phyloP scores from a whole-genome alignment of 441 rosid genomes.

The Croton laevigatus region DNA sequence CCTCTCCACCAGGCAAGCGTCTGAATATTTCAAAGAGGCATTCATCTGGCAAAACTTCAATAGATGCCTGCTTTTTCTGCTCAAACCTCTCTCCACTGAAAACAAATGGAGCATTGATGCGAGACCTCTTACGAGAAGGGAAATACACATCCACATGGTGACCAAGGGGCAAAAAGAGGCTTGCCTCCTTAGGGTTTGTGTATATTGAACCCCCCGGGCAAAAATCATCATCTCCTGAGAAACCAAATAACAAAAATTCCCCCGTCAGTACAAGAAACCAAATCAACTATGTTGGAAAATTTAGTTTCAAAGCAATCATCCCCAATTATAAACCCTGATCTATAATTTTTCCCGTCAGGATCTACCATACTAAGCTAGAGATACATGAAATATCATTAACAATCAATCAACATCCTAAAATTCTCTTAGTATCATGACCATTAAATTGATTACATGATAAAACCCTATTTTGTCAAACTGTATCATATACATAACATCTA shows the following conservation, averaged over 20 bases:
- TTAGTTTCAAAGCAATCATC: not conserved
- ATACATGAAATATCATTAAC: not conserved
- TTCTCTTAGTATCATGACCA: too few species aligned
- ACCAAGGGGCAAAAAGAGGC: slow-evolving; percentile 52
- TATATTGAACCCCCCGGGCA: slow-evolving; percentile 56
- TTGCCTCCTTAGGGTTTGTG: slow-evolving; percentile 62
- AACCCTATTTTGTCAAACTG: not conserved
- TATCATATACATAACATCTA: not conserved
- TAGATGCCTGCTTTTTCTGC: slow-evolving; percentile 44
- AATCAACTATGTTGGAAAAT: not conserved
- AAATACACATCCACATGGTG: slow-evolving; percentile 58
- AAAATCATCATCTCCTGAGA: slow-evolving; percentile 70
- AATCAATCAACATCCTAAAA: not conserved
- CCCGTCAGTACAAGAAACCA: slow-evolving; percentile 10
- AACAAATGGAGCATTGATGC: slow-evolving; percentile 56
- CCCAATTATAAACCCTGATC: not conserved
- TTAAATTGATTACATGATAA: not conserved
- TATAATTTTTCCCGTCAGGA: not conserved
- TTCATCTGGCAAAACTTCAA: slow-evolving; percentile 83
- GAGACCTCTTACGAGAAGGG: slow-evolving; percentile 80
- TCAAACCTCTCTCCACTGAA: slow-evolving; percentile 43
- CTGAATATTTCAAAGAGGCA: slow-evolving; percentile 91
- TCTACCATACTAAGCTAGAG: not conserved
- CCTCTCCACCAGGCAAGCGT: slow-evolving; percentile 57
- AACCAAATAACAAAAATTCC: slow-evolving; percentile 22